Evolutionary conservation across 306 rosid species (phyloP).

Genomic region (Mimosa bimucronata): DNA sequence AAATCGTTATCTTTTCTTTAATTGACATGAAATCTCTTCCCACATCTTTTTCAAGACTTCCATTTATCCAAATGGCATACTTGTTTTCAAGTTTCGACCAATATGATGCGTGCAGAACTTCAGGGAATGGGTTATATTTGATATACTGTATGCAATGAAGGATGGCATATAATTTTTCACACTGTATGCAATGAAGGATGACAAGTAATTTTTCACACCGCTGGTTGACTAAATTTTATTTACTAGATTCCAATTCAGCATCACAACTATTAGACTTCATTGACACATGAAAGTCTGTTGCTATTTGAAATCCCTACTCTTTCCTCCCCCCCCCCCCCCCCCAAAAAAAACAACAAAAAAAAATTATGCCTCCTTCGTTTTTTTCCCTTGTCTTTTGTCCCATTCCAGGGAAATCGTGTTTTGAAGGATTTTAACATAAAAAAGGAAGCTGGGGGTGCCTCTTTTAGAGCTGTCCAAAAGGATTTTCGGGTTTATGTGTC

Average conservation of each 20-base stretch:
- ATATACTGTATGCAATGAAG: not conserved
- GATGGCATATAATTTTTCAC: not conserved
- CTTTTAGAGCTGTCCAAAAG: slow-evolving; percentile 45
- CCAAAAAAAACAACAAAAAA: too few relatives aligned
- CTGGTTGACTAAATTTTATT: not conserved
- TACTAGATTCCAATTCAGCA: not conserved
- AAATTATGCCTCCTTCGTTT: slow-evolving; percentile 10
- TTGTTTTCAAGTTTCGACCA: not conserved
- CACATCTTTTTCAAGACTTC: not conserved
- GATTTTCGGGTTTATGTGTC: slow-evolving; percentile 50
- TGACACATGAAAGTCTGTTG: not conserved
- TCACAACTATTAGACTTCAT: not conserved
- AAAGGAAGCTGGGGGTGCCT: slow-evolving; percentile 63
- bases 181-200: not conserved
- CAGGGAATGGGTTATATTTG: not conserved
- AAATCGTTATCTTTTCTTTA: not conserved
- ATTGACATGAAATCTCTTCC: not conserved
- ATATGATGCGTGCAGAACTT: not conserved
- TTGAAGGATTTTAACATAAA: slow-evolving; percentile 67
- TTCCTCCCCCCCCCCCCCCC: not conserved
- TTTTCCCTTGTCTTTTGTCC: not conserved
- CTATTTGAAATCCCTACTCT: not conserved
- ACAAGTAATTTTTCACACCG: not conserved
- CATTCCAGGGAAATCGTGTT: slow-evolving; percentile 57
- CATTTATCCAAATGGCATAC: not conserved